Conservation (phyloP, 441 rosid species). For the Francoa sonchifolia region DNA sequence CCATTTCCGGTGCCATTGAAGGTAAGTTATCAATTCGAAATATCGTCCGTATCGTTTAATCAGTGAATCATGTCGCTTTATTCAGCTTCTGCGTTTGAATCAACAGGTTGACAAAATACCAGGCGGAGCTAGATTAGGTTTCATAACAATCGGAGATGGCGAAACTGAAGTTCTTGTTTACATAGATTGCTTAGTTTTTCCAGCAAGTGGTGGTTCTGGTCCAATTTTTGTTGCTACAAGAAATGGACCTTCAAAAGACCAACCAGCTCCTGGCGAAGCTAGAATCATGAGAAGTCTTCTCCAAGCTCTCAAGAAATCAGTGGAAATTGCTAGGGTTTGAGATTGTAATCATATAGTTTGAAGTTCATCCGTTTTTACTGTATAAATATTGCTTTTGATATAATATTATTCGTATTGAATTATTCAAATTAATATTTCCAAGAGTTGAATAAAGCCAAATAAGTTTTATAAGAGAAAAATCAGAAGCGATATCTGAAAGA, state of each 20-base stretch:
- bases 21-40: constrained; percentile 27
- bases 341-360: no score
- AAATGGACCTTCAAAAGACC: constrained; percentile 56
- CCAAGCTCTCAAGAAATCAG: constrained; percentile 53
- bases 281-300: constrained; percentile 91
- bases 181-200: constrained; percentile 70
- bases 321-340: constrained; percentile 48
- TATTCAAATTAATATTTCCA: no score
- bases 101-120: constrained; percentile 65
- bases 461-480: no score
- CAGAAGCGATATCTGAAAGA: neutral
- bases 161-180: constrained; percentile 68
- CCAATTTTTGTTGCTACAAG: constrained; percentile 69
- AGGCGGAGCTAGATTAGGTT: constrained; percentile 83
- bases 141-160: constrained; percentile 64
- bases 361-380: no score
- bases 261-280: constrained; percentile 73
- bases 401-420: no score
- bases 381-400: no score
- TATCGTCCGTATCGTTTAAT: no score
- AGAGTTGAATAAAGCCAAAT: no score
- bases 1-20: constrained; percentile 75
- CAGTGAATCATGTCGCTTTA: no score
- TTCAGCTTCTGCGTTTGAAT: no score
- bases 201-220: constrained; percentile 36